These are phyloP conservation scores for Pseudogymnoascus sp. DNA, from an alignment of 2,329 filamentous ascomycete species.

Conservation along the genomic window DNA sequence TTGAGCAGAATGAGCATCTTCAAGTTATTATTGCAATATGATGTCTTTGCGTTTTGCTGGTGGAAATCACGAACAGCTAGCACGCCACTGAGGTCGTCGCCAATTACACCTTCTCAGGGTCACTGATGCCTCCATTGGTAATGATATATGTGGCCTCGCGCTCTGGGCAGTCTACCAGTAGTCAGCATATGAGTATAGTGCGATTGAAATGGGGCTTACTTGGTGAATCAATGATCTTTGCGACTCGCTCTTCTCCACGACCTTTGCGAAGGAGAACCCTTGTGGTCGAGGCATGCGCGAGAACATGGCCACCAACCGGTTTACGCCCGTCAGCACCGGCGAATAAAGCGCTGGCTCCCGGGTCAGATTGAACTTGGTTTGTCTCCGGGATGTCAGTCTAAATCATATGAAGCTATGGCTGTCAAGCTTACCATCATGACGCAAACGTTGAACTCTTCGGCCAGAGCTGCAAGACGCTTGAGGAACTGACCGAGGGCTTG, in stretches of 20 bases:
- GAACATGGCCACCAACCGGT: constrained; percentile 58
- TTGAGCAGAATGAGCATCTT: background rate
- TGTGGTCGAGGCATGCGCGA: constrained; percentile 61
- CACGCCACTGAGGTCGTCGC: background rate
- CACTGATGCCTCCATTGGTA: constrained; percentile 59
- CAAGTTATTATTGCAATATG: constrained; percentile 3
- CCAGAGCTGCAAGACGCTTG: constrained; percentile 54
- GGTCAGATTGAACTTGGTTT: constrained; percentile 65
- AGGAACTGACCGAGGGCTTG: constrained; percentile 60
- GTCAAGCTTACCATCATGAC: constrained; percentile 45
- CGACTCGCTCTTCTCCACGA: constrained; percentile 60
- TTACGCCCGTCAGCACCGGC: constrained; percentile 61
- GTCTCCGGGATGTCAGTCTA: constrained; percentile 37
- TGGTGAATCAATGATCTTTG: constrained; percentile 60
- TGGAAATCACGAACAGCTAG: background rate
- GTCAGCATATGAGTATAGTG: background rate
- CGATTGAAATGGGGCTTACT: constrained; percentile 34
- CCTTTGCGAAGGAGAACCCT: constrained; percentile 60
- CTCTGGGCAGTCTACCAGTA: constrained; percentile 54
- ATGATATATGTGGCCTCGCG: constrained; percentile 63
- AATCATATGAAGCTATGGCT: background rate
- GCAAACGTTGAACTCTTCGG: constrained; percentile 62
- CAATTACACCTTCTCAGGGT: constrained; percentile 51
- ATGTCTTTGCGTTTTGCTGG: background rate
- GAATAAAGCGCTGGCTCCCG: constrained; percentile 59